Evolutionary conservation across 2,329 filamentous ascomycete species (phyloP).

Genomic region (Stachybotrys elegans): DNA sequence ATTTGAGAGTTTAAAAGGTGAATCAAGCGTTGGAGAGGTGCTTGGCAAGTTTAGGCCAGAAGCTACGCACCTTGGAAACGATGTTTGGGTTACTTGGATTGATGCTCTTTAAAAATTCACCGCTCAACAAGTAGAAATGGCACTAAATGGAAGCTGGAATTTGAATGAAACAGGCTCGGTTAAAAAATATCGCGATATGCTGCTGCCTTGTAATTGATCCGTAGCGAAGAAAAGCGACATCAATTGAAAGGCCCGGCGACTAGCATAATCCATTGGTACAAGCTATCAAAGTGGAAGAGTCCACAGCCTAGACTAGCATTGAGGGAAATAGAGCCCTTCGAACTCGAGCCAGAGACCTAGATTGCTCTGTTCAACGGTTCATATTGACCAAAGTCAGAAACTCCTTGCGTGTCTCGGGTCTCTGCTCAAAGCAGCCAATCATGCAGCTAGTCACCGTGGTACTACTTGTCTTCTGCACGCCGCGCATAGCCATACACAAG

Average conservation of each 20-base stretch:
- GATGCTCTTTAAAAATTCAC: slow-evolving; percentile 6
- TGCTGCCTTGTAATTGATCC: too few relatives aligned
- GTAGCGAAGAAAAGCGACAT: too few relatives aligned
- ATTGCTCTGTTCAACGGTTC: slow-evolving; percentile 37
- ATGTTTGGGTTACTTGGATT: slow-evolving; percentile 12
- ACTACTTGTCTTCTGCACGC: slow-evolving; percentile 86
- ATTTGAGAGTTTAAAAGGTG: neutral
- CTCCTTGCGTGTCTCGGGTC: slow-evolving; percentile 91
- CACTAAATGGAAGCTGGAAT: too few relatives aligned
- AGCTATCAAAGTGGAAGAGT: too few relatives aligned
- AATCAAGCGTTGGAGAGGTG: neutral
- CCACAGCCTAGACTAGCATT: too few relatives aligned
- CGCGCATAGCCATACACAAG: slow-evolving; percentile 98
- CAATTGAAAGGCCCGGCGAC: too few relatives aligned
- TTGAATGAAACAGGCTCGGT: too few relatives aligned
- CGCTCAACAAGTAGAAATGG: slow-evolving; percentile 13
- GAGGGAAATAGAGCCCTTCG: too few relatives aligned
- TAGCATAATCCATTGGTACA: too few relatives aligned
- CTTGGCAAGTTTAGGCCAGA: slow-evolving; percentile 10
- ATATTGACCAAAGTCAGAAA: slow-evolving; percentile 77
- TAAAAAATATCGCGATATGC: too few relatives aligned
- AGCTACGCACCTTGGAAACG: slow-evolving; percentile 5
- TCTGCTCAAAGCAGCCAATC: slow-evolving; percentile 89
- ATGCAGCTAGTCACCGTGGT: slow-evolving; percentile 95
- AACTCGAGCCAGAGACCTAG: too few relatives aligned